Conservation (phyloP, 495 filamentous ascomycete genomes). For the Aspergillus nanangensis region DNA sequence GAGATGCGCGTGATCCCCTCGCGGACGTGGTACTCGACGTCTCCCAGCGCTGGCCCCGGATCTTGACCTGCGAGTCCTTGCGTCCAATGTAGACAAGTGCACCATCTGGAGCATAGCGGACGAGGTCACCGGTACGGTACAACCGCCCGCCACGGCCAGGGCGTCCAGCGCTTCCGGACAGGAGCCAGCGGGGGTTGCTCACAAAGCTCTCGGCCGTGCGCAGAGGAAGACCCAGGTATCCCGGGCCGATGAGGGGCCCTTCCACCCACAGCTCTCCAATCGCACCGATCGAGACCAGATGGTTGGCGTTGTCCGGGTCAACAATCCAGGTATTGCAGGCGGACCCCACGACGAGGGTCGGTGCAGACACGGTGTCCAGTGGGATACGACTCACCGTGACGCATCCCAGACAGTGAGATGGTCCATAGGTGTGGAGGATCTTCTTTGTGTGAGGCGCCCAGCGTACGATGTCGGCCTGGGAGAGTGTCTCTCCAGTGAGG, state of each 20-base stretch:
- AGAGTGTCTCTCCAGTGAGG: slow-evolving; percentile 29
- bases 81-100: slow-evolving; percentile 43
- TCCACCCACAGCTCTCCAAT: slow-evolving; percentile 60
- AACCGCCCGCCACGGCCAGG: slow-evolving; percentile 30
- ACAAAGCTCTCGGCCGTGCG: slow-evolving; percentile 45
- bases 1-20: background rate
- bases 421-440: slow-evolving; percentile 13
- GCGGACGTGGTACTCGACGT: slow-evolving; percentile 29
- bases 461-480: slow-evolving; percentile 1
- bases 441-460: slow-evolving; percentile 9
- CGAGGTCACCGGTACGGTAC: slow-evolving; percentile 47
- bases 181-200: slow-evolving; percentile 42
- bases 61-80: slow-evolving; percentile 51
- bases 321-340: slow-evolving; percentile 46
- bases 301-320: slow-evolving; percentile 44
- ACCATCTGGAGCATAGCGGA: slow-evolving; percentile 40
- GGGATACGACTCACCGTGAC: slow-evolving; percentile 15
- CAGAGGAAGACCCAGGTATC: slow-evolving; percentile 43
- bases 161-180: background rate
- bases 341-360: slow-evolving; percentile 17
- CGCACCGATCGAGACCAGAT: slow-evolving; percentile 48
- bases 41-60: slow-evolving; percentile 49
- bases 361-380: background rate
- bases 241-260: slow-evolving; percentile 48
- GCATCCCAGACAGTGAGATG: slow-evolving; percentile 26